Conservation (phyloP, 2,329 filamentous ascomycete species). For the Magnaporthiopsis poae region DNA sequence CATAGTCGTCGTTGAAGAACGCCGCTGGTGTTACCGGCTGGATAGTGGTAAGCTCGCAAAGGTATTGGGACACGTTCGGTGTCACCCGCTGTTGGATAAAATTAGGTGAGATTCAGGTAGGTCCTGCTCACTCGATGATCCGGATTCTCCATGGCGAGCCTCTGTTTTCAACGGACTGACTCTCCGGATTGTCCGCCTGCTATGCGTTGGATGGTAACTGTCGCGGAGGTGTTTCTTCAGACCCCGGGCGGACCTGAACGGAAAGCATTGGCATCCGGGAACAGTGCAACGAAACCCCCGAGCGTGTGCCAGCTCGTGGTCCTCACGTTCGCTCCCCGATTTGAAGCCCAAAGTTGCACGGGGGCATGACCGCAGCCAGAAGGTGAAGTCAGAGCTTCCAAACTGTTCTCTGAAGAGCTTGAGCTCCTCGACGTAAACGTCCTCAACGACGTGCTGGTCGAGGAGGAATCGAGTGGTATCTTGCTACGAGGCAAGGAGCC, state of each 20-base stretch:
- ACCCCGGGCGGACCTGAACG: constrained; percentile 1
- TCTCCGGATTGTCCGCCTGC: background rate
- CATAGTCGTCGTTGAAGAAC: constrained; percentile 61
- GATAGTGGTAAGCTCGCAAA: constrained; percentile 53
- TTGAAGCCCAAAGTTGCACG: constrained; percentile 7
- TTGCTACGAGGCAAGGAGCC: constrained; percentile 7
- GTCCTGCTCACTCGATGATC: no score
- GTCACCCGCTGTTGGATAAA: no score
- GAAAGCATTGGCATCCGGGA: constrained; percentile 7
- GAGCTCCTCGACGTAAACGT: constrained; percentile 6
- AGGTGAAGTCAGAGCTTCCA: constrained; percentile 4
- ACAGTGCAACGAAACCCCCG: constrained; percentile 4
- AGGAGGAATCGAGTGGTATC: background rate
- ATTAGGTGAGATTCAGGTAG: no score
- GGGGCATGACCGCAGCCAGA: constrained; percentile 6
- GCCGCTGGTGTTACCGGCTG: constrained; percentile 44
- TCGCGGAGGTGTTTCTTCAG: background rate
- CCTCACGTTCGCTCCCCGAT: background rate
- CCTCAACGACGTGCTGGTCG: background rate
- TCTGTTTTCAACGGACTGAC: no score
- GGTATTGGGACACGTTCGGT: no score
- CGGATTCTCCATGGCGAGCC: no score
- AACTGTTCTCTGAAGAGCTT: constrained; percentile 10
- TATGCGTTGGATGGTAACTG: background rate
- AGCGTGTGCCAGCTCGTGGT: constrained; percentile 9